Evolutionary conservation across 345 rosid species (phyloP), one percentile per base, ranked within the genome.

Genomic region (Populus deltoides): DNA sequence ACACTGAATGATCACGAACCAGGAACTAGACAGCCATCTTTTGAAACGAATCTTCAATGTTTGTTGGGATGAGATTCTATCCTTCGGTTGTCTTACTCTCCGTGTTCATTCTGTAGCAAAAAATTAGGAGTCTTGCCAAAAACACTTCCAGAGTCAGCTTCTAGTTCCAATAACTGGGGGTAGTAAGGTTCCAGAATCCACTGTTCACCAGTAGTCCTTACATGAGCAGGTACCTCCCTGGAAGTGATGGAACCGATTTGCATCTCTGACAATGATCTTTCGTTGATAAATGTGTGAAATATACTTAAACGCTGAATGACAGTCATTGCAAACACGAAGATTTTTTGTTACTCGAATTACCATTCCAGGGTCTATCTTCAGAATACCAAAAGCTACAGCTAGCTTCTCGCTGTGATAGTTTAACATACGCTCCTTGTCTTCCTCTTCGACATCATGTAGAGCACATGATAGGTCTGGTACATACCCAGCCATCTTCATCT

Each of bases 341-440:
- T 88, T 86, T 70, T 87, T 85, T 2, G 89, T 86, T 51, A 87
- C 81, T 24, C 73, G 86, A 57, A 90, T 86, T 2, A 74, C 36
- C 27, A 57, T 61, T 66, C 70, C 79, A 1, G 82, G 70, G 36
- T 81, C 81, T 25, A 72, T 75, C 72, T 83, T 86, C 79, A 81
- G 83, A 77, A 90, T 75, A 24, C 88, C 89, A 70, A 87, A 90
- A 25, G 87, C 89, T 47, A 90, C 76, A 3, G 90, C 88, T 6
- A 90, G 83, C 82, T 90, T 90, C 86, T 90, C 91, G 31, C 93
- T 86, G 81, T 87, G 93, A 78, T 79, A 82, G 15, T 82, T 79
- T 20, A 90, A 80, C 29, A 75, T 83, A 22, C 71, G 82, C 62
- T 90, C 89, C 84, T 87, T 90, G 53, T 87, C 92, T 82, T 88